Evolutionary conservation across 179 eudicot genomes (phyloP).

Genomic region (Gypsophila paniculata): DNA sequence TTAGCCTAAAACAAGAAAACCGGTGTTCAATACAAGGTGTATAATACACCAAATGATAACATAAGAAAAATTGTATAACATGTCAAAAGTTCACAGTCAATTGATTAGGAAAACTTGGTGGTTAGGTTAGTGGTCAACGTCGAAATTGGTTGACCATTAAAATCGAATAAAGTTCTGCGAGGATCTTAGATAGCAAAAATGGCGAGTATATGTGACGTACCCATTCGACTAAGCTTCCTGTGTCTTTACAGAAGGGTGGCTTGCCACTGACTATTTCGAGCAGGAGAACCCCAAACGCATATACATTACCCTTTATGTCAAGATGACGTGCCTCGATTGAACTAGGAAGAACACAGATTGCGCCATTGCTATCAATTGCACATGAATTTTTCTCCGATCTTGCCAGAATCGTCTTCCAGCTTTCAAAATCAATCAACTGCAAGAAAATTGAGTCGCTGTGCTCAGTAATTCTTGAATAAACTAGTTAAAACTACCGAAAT

Average conservation of each 20-base stretch:
- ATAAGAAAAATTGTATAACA: too few relatives aligned
- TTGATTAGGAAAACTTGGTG: too few relatives aligned
- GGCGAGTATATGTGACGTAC: slow-evolving; percentile 32
- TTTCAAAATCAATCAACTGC: slow-evolving; percentile 93
- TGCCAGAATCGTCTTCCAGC: slow-evolving; percentile 82
- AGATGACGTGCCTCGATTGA: slow-evolving; percentile 68
- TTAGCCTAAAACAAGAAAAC: slow-evolving; percentile 52
- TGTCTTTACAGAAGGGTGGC: slow-evolving; percentile 62
- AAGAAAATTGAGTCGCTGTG: not conserved
- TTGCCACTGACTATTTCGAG: slow-evolving; percentile 86
- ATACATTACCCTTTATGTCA: slow-evolving; percentile 67
- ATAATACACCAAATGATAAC: too few relatives aligned
- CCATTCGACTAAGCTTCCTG: slow-evolving; percentile 83
- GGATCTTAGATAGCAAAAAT: not conserved
- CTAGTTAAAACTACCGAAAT: not conserved
- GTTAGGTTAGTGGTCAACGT: too few relatives aligned
- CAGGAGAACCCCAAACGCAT: slow-evolving; percentile 73
- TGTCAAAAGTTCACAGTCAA: too few relatives aligned
- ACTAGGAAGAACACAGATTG: slow-evolving; percentile 68
- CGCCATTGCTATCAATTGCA: slow-evolving; percentile 60
- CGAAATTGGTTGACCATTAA: too few relatives aligned
- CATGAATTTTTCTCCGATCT: slow-evolving; percentile 78
- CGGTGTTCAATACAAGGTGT: not conserved
- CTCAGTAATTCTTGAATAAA: not conserved
- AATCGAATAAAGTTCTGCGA: too few relatives aligned